Percentiles rank a stretch among this genome's conserved stretches.
These are phyloP conservation scores for Brassica juncea DNA, from an alignment of 345 rosid species.

Conservation along the genomic window DNA sequence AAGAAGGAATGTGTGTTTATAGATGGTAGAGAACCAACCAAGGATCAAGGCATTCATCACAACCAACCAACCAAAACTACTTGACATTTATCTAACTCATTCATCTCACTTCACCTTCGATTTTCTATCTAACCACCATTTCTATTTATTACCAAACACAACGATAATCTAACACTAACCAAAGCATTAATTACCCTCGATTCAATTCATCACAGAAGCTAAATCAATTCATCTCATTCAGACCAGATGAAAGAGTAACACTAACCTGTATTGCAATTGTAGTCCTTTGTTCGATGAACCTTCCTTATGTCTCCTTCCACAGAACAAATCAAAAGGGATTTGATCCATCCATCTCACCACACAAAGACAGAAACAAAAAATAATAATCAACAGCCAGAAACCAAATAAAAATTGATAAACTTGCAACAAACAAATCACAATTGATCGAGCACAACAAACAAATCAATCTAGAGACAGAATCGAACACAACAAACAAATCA, in stretches of 20 bases:
- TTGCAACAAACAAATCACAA: no score
- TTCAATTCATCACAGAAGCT: not conserved
- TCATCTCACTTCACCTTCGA: not conserved
- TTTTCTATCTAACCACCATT: not conserved
- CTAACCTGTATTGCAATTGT: not conserved
- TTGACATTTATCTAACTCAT: not conserved
- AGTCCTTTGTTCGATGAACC: not conserved
- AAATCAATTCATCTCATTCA: not conserved
- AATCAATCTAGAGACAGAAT: no score
- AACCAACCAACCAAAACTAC: not conserved
- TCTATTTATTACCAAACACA: not conserved
- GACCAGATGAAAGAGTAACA: not conserved
- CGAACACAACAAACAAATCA: no score
- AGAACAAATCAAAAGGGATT: not conserved
- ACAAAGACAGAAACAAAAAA: no score
- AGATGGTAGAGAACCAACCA: not conserved
- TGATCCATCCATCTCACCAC: not conserved
- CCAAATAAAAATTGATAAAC: no score
- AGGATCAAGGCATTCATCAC: not conserved
- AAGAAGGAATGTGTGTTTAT: not conserved
- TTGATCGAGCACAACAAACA: no score
- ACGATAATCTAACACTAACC: not conserved
- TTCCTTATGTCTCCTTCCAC: not conserved
- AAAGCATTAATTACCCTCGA: not conserved
- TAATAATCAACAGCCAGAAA: no score